phyloP scores from a whole-genome alignment of 345 rosid genomes.

The Rhizophora apiculata region DNA sequence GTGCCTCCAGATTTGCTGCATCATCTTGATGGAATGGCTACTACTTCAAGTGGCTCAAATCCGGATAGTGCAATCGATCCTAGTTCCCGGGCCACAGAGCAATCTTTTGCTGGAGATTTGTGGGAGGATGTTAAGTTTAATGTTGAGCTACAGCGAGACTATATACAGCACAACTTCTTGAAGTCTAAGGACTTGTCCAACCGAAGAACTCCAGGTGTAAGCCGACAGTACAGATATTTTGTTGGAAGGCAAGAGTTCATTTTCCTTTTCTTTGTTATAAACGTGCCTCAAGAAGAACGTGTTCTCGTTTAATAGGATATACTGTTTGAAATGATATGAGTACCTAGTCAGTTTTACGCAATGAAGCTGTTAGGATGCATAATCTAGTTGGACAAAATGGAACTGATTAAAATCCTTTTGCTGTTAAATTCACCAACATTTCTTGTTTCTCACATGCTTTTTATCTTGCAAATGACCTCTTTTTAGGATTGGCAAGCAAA shows the following conservation, averaged over 20 bases:
- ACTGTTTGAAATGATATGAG: no score
- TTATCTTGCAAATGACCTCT: neutral
- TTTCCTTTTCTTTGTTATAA: neutral
- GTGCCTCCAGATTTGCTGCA: constrained; percentile 79
- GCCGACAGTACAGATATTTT: constrained; percentile 71
- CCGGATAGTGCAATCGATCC: constrained; percentile 21
- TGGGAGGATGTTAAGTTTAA: constrained; percentile 46
- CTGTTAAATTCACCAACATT: neutral
- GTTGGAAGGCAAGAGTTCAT: constrained; percentile 55
- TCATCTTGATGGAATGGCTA: constrained; percentile 42
- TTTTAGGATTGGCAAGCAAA: constrained; percentile 71
- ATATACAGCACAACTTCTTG: constrained; percentile 35
- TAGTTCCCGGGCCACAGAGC: constrained; percentile 22
- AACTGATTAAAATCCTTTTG: neutral
- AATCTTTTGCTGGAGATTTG: constrained; percentile 53
- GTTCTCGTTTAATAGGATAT: no score
- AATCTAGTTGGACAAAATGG: neutral
- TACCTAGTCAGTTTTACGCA: no score
- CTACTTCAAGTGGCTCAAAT: constrained; percentile 21
- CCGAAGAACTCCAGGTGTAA: constrained; percentile 56
- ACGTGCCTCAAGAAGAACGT: no score
- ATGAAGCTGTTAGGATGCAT: neutral
- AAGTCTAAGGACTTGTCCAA: constrained; percentile 58
- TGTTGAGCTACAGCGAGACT: constrained; percentile 39
- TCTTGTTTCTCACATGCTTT: constrained; percentile 1